phyloP scores from a whole-genome alignment of 352 stramenopile species.

The Phytophthora sp. region DNA sequence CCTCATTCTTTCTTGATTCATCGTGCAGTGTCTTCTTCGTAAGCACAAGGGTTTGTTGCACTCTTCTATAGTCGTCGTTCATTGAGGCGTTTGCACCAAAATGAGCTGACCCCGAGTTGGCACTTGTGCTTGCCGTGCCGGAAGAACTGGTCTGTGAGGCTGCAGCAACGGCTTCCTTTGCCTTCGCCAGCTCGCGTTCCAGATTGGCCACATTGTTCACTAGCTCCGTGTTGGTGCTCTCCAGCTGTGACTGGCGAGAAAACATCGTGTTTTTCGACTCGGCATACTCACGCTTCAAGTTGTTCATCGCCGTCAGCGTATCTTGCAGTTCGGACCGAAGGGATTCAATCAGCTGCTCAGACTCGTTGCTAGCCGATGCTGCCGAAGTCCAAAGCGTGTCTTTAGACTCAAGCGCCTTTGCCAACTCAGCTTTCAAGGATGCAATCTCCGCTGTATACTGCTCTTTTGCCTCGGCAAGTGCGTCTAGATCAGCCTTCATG shows the following conservation, averaged over 20 bases:
- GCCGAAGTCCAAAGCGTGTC: conserved; percentile 73
- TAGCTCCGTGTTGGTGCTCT: conserved; percentile 78
- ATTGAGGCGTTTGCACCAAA: conserved; percentile 30
- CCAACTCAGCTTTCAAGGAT: conserved; percentile 53
- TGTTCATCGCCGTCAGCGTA: conserved; percentile 56
- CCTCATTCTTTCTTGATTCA: conserved; percentile 64
- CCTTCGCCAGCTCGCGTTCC: conserved; percentile 61
- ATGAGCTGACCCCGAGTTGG: neutral
- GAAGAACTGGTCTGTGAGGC: conserved; percentile 5
- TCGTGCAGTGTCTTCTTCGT: conserved; percentile 84
- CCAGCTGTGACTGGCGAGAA: conserved; percentile 71
- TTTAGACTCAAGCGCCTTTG: conserved; percentile 62
- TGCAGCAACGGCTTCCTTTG: conserved; percentile 32
- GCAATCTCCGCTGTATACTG: conserved; percentile 47
- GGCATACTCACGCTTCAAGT: conserved; percentile 67
- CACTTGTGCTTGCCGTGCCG: neutral
- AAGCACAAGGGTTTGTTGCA: conserved; percentile 68
- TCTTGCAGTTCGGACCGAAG: conserved; percentile 73
- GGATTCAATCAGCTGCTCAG: conserved; percentile 63
- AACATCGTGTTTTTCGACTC: conserved; percentile 78
- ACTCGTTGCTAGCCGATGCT: conserved; percentile 71
- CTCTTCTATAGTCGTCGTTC: conserved; percentile 61
- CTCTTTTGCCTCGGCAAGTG: conserved; percentile 40
- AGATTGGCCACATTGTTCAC: conserved; percentile 68
- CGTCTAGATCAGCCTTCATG: conserved; percentile 47